Evolutionary conservation across 805 yeast species (phyloP).

Genomic region (Candida tibetensis): DNA sequence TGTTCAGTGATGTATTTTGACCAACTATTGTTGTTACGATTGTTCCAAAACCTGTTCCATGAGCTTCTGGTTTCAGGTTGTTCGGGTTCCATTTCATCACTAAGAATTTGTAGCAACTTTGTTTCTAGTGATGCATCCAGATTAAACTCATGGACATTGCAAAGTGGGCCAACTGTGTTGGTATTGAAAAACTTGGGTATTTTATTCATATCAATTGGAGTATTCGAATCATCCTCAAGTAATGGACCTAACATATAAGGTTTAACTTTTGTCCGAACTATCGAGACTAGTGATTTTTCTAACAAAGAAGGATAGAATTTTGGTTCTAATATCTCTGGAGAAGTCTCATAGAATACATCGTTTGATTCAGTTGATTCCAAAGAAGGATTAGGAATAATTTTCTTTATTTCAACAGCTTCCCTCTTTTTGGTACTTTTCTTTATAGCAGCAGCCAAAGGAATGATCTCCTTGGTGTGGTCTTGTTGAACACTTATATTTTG

Average conservation of each 20-base stretch:
- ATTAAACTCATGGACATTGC: slow-evolving; percentile 10
- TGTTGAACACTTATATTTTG: background rate
- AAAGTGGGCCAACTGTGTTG: slow-evolving; percentile 14
- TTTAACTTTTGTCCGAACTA: slow-evolving; percentile 8
- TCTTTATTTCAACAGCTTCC: no score
- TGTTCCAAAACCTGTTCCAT: background rate
- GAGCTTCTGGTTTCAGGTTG: background rate
- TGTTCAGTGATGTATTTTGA: no score
- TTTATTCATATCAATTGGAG: slow-evolving; percentile 7
- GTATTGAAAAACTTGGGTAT: slow-evolving; percentile 4
- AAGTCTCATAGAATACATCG: slow-evolving; percentile 18
- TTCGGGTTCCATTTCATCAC: slow-evolving; percentile 12
- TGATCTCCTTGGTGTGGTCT: no score
- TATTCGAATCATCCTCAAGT: slow-evolving; percentile 1
- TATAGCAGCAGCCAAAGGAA: no score
- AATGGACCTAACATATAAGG: slow-evolving; percentile 16
- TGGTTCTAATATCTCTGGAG: slow-evolving; percentile 10
- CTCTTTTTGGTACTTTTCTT: no score
- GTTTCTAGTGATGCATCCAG: slow-evolving; percentile 10
- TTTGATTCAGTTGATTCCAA: no score
- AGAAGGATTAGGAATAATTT: no score
- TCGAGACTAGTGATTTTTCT: slow-evolving; percentile 8
- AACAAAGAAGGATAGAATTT: slow-evolving; percentile 11
- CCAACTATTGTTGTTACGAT: no score
- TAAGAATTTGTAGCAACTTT: slow-evolving; percentile 14